phyloP scores from a whole-genome alignment of 164 flowering plant species.

The Magnolia sinica region DNA sequence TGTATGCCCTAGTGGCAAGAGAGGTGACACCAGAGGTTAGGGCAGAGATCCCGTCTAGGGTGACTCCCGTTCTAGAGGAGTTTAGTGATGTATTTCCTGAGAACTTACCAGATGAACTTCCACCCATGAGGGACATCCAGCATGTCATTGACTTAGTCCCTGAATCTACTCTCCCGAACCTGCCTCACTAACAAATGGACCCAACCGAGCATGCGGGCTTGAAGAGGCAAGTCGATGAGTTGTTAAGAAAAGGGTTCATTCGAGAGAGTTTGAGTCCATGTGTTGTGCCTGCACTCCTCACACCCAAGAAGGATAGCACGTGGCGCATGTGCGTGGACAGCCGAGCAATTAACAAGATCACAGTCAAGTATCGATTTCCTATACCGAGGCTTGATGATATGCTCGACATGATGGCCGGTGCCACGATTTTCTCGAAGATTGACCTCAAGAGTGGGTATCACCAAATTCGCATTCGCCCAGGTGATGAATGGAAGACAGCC shows the following conservation, averaged over 20 bases:
- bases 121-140: slow-evolving; percentile 9
- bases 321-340: slow-evolving; percentile 5
- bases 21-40: too few species aligned
- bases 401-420: slow-evolving; percentile 1
- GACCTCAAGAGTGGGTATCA: slow-evolving; percentile 1
- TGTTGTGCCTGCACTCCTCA: not conserved
- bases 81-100: too few species aligned
- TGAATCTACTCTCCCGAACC: slow-evolving; percentile 1
- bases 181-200: slow-evolving; percentile 5
- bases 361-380: slow-evolving; percentile 3
- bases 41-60: too few species aligned
- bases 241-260: too few species aligned
- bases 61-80: too few species aligned
- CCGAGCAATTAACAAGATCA: slow-evolving; percentile 11
- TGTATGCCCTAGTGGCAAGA: too few species aligned
- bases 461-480: not conserved
- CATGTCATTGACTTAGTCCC: slow-evolving; percentile 10
- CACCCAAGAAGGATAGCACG: slow-evolving; percentile 4
- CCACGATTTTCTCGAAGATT: not conserved
- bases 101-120: not conserved
- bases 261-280: not conserved
- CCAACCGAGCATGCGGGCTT: not conserved
- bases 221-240: too few species aligned
- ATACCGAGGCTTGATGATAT: slow-evolving; percentile 8
- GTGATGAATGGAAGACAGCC: slow-evolving; percentile 9